Percentiles rank a stretch among this genome's conserved stretches.
Conservation (phyloP, 371 early-diverging fungal genomes). For the Mortierella sp. region DNA sequence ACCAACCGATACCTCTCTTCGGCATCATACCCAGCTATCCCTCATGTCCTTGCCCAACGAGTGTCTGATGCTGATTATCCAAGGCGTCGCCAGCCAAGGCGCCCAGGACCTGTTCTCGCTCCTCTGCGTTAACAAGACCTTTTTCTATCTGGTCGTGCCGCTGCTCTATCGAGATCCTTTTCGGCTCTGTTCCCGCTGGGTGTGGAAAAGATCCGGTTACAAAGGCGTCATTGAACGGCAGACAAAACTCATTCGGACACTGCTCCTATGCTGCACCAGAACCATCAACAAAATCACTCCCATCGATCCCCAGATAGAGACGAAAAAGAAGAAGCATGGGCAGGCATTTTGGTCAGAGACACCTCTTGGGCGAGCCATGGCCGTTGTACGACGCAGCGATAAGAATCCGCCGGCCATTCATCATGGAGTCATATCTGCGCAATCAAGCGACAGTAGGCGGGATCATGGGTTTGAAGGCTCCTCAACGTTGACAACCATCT, state of each 20-base stretch:
- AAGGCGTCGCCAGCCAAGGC: slow-evolving; percentile 27
- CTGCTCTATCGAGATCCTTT: slow-evolving; percentile 38
- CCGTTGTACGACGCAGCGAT: slow-evolving; percentile 11
- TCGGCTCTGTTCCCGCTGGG: slow-evolving; percentile 28
- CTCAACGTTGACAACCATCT: background rate
- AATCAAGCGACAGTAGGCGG: background rate
- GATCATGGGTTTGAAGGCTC: background rate
- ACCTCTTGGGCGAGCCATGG: slow-evolving; percentile 9
- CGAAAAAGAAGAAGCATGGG: background rate
- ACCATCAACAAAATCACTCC: slow-evolving; percentile 21
- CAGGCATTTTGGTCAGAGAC: slow-evolving; percentile 7
- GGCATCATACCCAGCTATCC: background rate
- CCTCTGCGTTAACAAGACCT: slow-evolving; percentile 34
- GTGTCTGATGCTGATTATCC: slow-evolving; percentile 20
- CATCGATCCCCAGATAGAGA: slow-evolving; percentile 8
- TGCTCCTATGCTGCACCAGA: slow-evolving; percentile 39
- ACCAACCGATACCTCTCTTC: background rate
- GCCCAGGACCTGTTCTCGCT: slow-evolving; percentile 31
- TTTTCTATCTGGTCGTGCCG: slow-evolving; percentile 37
- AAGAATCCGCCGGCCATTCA: slow-evolving; percentile 3
- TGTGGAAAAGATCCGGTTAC: slow-evolving; percentile 37
- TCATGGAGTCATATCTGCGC: background rate
- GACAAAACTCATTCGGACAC: slow-evolving; percentile 41
- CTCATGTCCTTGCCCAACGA: slow-evolving; percentile 38
- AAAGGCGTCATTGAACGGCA: slow-evolving; percentile 40